phyloP scores from a whole-genome alignment of 768 basidiomycete genomes.

The Leccinum rimulosum region DNA sequence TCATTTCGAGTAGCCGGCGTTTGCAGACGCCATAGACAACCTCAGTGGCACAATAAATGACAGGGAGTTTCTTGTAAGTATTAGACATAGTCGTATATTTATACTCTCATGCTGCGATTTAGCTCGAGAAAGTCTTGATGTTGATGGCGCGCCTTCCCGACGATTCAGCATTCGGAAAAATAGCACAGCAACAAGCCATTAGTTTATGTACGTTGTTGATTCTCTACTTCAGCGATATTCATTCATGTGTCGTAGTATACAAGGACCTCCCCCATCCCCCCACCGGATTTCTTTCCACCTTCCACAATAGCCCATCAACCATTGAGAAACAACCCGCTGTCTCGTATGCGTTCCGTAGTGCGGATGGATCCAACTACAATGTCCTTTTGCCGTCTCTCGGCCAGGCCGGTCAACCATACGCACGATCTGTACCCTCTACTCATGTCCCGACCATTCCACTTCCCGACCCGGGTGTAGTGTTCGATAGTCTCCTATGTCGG shows the following conservation, averaged over 20 bases:
- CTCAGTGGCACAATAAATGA: conserved; percentile 49
- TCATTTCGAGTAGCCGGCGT: conserved; percentile 40
- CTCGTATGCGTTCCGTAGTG: conserved; percentile 53
- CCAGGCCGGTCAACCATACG: conserved; percentile 61
- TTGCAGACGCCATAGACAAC: conserved; percentile 46
- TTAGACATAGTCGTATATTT: neutral
- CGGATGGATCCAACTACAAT: conserved; percentile 63
- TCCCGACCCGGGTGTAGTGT: conserved; percentile 66
- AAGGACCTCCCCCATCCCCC: conserved; percentile 81
- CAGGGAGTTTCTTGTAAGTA: conserved; percentile 55
- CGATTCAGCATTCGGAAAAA: conserved; percentile 26
- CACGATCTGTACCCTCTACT: conserved; percentile 57
- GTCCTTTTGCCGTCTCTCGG: conserved; percentile 54
- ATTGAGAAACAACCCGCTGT: conserved; percentile 14
- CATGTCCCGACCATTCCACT: conserved; percentile 44
- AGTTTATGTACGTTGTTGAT: conserved; percentile 50
- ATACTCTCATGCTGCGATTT: conserved; percentile 6
- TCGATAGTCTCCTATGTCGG: conserved; percentile 62
- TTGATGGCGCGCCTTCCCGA: conserved; percentile 54
- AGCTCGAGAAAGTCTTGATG: conserved; percentile 64
- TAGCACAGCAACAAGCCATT: conserved; percentile 51
- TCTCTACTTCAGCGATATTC: neutral
- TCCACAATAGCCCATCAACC: conserved; percentile 4
- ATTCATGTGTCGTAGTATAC: conserved; percentile 48
- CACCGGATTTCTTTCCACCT: conserved; percentile 43